Percentiles rank a stretch among this genome's conserved stretches.
phyloP scores from a whole-genome alignment of 169 alveolate species.

The Eimeria acervulina region DNA sequence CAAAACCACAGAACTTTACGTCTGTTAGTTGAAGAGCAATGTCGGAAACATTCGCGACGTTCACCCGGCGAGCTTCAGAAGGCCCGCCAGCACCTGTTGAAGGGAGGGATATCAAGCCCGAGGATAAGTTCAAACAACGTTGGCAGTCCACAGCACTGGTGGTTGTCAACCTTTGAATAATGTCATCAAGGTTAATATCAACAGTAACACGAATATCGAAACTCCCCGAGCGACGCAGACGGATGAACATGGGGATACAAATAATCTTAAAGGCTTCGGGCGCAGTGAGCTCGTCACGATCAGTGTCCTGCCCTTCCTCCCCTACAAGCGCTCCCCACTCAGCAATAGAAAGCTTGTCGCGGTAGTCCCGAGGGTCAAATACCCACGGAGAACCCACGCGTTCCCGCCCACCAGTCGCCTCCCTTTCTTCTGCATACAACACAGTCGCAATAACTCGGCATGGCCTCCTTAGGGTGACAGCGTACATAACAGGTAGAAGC shows the following conservation, averaged over 20 bases:
- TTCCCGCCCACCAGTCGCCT: constrained; percentile 13
- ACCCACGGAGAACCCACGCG: constrained; percentile 30
- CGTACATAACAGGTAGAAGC: not conserved
- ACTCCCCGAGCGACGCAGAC: constrained; percentile 67
- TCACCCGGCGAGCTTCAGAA: constrained; percentile 53
- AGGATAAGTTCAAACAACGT: constrained; percentile 33
- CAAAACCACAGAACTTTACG: constrained; percentile 15
- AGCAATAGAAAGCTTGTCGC: not conserved
- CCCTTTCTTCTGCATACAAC: constrained; percentile 22
- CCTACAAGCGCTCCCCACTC: constrained; percentile 42
- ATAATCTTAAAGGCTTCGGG: not conserved
- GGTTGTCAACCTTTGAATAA: constrained; percentile 63
- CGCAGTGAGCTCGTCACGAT: not conserved
- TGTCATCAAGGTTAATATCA: constrained; percentile 41
- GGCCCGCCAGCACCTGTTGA: constrained; percentile 34
- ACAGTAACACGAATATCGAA: constrained; percentile 64
- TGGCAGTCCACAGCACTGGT: constrained; percentile 66
- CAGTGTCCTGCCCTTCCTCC: not conserved
- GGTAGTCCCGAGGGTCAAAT: constrained; percentile 51
- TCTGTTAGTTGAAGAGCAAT: constrained; percentile 32
- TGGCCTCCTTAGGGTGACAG: not conserved
- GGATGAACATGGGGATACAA: constrained; percentile 63
- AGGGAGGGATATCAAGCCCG: constrained; percentile 33
- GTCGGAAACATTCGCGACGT: constrained; percentile 41
- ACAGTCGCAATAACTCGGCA: constrained; percentile 3